Base-by-base conservation (phyloP, 805 yeast genomes). In the Brettanomyces anomalus region DNA sequence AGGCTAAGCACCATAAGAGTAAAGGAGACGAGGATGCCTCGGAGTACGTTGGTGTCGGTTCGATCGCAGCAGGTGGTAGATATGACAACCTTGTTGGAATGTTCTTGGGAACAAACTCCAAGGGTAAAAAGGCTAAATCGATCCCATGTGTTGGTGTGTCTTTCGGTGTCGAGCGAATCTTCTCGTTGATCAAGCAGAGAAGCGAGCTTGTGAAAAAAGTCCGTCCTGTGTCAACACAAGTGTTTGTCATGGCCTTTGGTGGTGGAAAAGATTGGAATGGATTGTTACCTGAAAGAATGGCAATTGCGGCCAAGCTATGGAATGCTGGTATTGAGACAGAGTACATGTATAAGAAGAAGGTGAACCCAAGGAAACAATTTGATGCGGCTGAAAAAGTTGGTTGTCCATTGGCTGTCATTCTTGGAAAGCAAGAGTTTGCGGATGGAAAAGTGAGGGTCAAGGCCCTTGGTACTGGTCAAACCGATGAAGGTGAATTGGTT, bases 61-160 rank as follows among this genome's bases (percentile, higher is more conserved):
- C 98, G 5, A 88, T 93, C 57, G 96, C 96, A 41, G 98, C 96
- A 40, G 98, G 98, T 67, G 98, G 98, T 50, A 85, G 98, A 65
- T 93, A 93, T 65, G 98, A 93, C 64, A 83, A 84, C 56, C 76
- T 93, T 47, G 97, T 93, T 33, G 96, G 96, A 53, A 93, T 93
- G 98, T 93, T 93, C 62, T 76, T 87, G 42, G 74, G 75, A 47
- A 80, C 94, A 36, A 81, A 80, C 52, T 88, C 93, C 52, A 86
- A 85, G 65, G 67, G 67, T 40, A 82, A 82, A 62, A 70, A 74
- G 39, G 67, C 69, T 10, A 67, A 66, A 28, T 82, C 89, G 18
- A 88, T 93, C 57, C 98, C 98, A 21, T 93, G 98, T 70, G 95
- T 93, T 43, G 98, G 98, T 62, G 71, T 90, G 43, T 93, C 98